Percentiles rank a stretch among this genome's conserved stretches.
These are phyloP conservation scores for Neostapfia colusana DNA, from an alignment of 176 grass and related monocot species.

Conservation along the genomic window DNA sequence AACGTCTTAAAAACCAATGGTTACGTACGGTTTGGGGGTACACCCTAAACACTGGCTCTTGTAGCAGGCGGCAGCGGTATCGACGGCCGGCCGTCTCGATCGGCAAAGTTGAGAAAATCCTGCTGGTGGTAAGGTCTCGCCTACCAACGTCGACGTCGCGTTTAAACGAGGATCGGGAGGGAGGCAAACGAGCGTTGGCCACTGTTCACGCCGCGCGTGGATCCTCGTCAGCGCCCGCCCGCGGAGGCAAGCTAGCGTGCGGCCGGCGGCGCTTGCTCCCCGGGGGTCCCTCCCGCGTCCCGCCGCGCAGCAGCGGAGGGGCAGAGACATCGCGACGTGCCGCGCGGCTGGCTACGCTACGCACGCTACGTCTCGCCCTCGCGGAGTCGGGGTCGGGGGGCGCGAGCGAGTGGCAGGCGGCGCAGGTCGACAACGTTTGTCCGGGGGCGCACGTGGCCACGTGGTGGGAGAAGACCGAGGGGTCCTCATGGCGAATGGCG, in stretches of 20 bases:
- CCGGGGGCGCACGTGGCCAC: neutral
- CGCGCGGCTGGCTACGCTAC: neutral
- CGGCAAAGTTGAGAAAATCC: neutral
- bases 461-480: neutral
- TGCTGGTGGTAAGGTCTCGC: neutral
- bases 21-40: neutral
- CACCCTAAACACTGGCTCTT: neutral
- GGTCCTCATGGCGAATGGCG: too few relatives aligned
- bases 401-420: neutral
- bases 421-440: neutral
- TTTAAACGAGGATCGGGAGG: neutral
- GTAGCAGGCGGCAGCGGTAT: neutral
- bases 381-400: too few relatives aligned
- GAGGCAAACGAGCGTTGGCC: neutral
- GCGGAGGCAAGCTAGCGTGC: conserved; percentile 11
- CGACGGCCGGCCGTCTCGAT: neutral
- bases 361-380: conserved; percentile 14
- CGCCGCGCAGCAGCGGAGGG: neutral
- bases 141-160: neutral
- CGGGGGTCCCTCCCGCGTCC: neutral
- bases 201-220: neutral
- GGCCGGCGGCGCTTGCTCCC: conserved; percentile 27
- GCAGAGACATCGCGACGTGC: neutral
- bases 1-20: neutral
- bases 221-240: conserved; percentile 25